Evolutionary conservation across 1,139 yeast species (phyloP).

Genomic region (Saccharomyces pastorianus): DNA sequence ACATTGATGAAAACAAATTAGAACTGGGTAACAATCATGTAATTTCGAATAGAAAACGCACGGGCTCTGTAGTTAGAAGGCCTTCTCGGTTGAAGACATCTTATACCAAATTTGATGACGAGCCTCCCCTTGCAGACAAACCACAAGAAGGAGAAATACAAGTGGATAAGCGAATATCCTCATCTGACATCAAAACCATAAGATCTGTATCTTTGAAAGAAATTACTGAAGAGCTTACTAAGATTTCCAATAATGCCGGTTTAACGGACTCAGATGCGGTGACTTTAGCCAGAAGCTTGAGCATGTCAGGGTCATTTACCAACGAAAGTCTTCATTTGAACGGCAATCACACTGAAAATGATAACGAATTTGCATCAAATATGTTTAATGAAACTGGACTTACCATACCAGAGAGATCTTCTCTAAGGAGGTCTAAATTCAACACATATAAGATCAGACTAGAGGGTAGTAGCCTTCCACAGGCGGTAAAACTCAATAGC

Average conservation of each 20-base stretch:
- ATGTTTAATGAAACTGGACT: background rate
- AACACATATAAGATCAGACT: constrained; percentile 24
- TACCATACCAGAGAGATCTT: constrained; percentile 16
- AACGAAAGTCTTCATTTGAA: constrained; percentile 4
- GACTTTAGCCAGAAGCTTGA: constrained; percentile 60
- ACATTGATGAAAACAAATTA: constrained; percentile 2
- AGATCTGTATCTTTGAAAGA: constrained; percentile 45
- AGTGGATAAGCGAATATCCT: background rate
- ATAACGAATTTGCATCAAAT: constrained; percentile 1
- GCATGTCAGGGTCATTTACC: constrained; percentile 25
- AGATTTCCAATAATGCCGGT: constrained; percentile 61
- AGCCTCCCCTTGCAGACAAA: background rate
- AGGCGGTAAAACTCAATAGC: background rate
- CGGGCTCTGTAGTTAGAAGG: constrained; percentile 24
- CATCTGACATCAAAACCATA: background rate
- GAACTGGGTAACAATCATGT: background rate
- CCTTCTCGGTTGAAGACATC: constrained; percentile 31
- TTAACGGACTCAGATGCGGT: constrained; percentile 67
- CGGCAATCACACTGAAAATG: constrained; percentile 5
- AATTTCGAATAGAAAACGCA: background rate
- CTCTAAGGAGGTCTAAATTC: constrained; percentile 29
- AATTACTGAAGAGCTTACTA: constrained; percentile 58
- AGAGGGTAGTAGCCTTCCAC: background rate
- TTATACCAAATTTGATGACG: constrained; percentile 23
- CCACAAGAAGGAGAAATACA: background rate